Conservation (phyloP, 176 grass and related monocot genomes). For the Neostapfia colusana region DNA sequence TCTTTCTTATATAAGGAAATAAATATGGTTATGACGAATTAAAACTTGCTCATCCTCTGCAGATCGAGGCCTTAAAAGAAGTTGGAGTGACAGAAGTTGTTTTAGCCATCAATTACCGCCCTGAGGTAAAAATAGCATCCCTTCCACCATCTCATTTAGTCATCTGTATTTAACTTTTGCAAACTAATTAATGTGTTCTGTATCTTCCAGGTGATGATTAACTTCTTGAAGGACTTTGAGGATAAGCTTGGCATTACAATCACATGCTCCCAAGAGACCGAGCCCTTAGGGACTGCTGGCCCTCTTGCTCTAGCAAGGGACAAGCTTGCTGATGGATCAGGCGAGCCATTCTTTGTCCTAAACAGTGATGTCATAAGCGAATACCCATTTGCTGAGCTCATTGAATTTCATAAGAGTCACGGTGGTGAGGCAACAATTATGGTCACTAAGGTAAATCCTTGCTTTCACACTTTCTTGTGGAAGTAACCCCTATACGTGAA, state of each 20-base stretch:
- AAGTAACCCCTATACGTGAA: not conserved
- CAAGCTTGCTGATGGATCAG: conserved; percentile 74
- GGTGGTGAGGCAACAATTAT: conserved; percentile 86
- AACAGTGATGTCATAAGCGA: conserved; percentile 95
- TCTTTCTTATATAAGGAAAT: not conserved
- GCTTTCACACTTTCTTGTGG: conserved; percentile 10
- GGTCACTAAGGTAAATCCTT: conserved; percentile 81
- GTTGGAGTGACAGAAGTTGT: conserved; percentile 90
- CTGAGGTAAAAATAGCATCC: conserved; percentile 57
- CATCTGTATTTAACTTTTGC: conserved; percentile 12
- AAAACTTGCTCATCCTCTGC: conserved; percentile 12
- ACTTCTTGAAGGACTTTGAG: conserved; percentile 96
- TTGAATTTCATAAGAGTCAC: conserved; percentile 82
- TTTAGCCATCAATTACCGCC: conserved; percentile 88
- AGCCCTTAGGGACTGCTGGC: conserved; percentile 85
- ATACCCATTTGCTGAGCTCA: conserved; percentile 87
- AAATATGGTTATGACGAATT: not conserved
- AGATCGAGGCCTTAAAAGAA: conserved; percentile 88
- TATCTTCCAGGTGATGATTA: conserved; percentile 83
- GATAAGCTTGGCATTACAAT: conserved; percentile 87
- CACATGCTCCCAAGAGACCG: conserved; percentile 92
- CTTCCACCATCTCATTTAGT: not conserved
- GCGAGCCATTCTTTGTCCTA: conserved; percentile 85
- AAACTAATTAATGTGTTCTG: not conserved
- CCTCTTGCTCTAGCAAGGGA: conserved; percentile 93